Conservation (phyloP, 2,329 filamentous ascomycete genomes). For the Sphaerostilbella broomeana region DNA sequence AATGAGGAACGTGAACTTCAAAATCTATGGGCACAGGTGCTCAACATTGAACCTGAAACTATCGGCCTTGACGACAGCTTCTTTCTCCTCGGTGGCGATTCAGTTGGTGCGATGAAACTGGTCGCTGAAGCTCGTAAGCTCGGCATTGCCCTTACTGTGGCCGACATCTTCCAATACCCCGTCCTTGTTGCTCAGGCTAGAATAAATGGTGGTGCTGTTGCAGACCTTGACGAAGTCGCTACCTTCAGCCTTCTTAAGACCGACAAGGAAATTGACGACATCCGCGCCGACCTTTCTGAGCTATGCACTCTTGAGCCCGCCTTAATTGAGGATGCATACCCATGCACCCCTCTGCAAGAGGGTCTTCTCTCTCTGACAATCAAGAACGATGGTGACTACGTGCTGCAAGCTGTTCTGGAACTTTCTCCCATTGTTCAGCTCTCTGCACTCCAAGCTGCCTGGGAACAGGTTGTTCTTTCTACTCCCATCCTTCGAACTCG, state of each 20-base stretch:
- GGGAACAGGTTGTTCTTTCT: background rate
- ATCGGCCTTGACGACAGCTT: background rate
- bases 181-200: background rate
- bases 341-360: slow-evolving; percentile 4
- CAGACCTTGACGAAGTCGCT: background rate
- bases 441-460: slow-evolving; percentile 1
- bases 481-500: slow-evolving; percentile 6
- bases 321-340: background rate
- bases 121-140: background rate
- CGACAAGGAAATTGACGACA: too few species aligned
- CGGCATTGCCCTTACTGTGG: background rate
- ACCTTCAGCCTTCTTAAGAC: too few species aligned
- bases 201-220: background rate
- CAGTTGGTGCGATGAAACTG: slow-evolving; percentile 3
- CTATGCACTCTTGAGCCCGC: too few species aligned
- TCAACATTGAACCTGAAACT: background rate
- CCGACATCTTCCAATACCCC: slow-evolving; percentile 1
- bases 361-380: background rate
- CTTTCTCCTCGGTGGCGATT: slow-evolving; percentile 17
- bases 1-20: background rate
- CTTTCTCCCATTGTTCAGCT: background rate
- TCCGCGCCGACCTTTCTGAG: too few species aligned
- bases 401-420: background rate
- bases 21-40: background rate
- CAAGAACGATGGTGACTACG: background rate